A percentile compares a stretch with the other conserved stretches of the same genome.
Evolutionary conservation across 306 rosid genomes (phyloP).

Genomic region (Trifolium dubium): DNA sequence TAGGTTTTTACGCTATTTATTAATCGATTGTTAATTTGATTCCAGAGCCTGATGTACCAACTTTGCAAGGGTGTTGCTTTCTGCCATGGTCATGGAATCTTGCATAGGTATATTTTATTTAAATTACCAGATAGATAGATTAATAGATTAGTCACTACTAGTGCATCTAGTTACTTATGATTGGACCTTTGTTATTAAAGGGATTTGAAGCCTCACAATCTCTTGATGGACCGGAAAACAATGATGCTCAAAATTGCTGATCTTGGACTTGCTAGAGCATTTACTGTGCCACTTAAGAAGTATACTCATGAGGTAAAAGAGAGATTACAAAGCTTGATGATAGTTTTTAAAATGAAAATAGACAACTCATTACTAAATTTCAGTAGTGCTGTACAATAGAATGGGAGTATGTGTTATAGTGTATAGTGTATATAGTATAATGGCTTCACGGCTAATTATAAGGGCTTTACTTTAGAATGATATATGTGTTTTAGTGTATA

Average conservation of each 20-base stretch:
- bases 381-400: neutral
- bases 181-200: slow-evolving; percentile 33
- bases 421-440: no score
- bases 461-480: neutral
- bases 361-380: neutral
- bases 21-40: neutral
- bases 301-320: slow-evolving; percentile 87
- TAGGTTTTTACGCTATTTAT: neutral
- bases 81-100: slow-evolving; percentile 95
- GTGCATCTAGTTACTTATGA: neutral
- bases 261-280: slow-evolving; percentile 94
- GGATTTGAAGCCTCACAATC: slow-evolving; percentile 97
- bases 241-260: slow-evolving; percentile 91
- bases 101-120: slow-evolving; percentile 60
- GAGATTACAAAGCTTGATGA: neutral
- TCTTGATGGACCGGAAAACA: slow-evolving; percentile 84
- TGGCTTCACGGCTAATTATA: no score
- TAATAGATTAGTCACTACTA: neutral
- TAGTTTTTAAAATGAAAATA: neutral
- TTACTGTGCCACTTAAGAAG: slow-evolving; percentile 88
- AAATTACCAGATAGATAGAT: neutral
- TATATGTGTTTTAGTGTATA: no score
- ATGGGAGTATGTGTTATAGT: neutral
- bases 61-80: slow-evolving; percentile 97
- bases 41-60: slow-evolving; percentile 86